phyloP scores from a whole-genome alignment of 2,329 filamentous ascomycete genomes.

The Triangularia verruculosa region DNA sequence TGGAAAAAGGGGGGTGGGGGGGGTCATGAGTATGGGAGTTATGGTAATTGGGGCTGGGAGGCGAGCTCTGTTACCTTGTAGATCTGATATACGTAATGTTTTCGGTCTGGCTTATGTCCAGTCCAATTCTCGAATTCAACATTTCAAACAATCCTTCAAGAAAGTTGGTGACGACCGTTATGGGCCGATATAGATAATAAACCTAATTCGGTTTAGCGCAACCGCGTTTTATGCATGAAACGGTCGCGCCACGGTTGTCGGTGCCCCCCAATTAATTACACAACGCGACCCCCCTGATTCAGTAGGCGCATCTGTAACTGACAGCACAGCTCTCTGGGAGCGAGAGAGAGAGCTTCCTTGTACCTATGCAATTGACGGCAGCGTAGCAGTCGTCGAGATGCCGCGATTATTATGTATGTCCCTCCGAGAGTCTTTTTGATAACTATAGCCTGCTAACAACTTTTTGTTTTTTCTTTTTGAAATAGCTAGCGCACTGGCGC shows the following conservation, averaged over 20 bases:
- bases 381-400: conserved; percentile 43
- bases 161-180: background rate
- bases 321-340: conserved; percentile 6
- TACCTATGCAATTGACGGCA: background rate
- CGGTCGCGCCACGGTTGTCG: conserved; percentile 8
- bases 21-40: background rate
- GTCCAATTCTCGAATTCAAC: background rate
- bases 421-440: background rate
- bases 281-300: conserved; percentile 15
- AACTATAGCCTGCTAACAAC: background rate
- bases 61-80: background rate
- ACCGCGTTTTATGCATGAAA: conserved; percentile 20
- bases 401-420: conserved; percentile 53
- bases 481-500: conserved; percentile 59
- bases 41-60: background rate
- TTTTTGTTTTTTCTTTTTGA: conserved; percentile 3
- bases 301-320: background rate
- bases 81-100: background rate
- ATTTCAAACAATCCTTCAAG: background rate
- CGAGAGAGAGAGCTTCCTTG: conserved; percentile 7
- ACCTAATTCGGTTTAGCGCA: conserved; percentile 16
- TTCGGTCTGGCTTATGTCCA: background rate
- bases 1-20: background rate
- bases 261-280: conserved; percentile 1
- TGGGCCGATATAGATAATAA: background rate